Conservation (phyloP, 2,329 filamentous ascomycete species). For the Pseudogymnoascus sp. region DNA sequence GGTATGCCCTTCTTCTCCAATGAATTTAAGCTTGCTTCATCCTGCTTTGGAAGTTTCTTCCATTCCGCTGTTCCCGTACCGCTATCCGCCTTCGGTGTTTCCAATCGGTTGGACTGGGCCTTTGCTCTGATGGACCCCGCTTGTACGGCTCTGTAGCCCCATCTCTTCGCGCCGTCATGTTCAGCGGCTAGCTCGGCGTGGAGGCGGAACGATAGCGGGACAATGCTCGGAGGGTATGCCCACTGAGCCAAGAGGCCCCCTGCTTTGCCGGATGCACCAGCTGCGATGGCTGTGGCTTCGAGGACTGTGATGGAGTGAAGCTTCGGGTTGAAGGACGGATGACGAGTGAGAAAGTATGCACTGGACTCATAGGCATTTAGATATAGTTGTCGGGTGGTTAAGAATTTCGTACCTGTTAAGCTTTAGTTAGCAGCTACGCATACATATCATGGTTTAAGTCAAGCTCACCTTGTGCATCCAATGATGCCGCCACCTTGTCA, state of each 20-base stretch:
- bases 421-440: background rate
- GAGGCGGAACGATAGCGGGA: slow-evolving; percentile 74
- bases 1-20: slow-evolving; percentile 36
- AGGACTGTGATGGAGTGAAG: slow-evolving; percentile 74
- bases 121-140: slow-evolving; percentile 32
- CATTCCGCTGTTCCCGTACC: slow-evolving; percentile 41
- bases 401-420: background rate
- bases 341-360: slow-evolving; percentile 81
- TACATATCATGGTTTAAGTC: background rate
- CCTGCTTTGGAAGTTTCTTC: slow-evolving; percentile 30
- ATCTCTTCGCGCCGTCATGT: slow-evolving; percentile 65
- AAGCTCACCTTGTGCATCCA: slow-evolving; percentile 49
- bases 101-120: slow-evolving; percentile 20
- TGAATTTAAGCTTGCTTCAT: slow-evolving; percentile 12
- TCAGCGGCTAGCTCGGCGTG: slow-evolving; percentile 74
- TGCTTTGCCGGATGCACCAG: slow-evolving; percentile 85
- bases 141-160: slow-evolving; percentile 63
- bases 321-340: slow-evolving; percentile 67
- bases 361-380: slow-evolving; percentile 39
- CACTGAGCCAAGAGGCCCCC: slow-evolving; percentile 81
- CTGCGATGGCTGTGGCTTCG: slow-evolving; percentile 74
- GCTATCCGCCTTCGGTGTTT: slow-evolving; percentile 34
- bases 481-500: slow-evolving; percentile 69
- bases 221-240: slow-evolving; percentile 78
- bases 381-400: background rate